Conservation (phyloP, 352 stramenopile genomes). For the Phytophthora colocasiae region DNA sequence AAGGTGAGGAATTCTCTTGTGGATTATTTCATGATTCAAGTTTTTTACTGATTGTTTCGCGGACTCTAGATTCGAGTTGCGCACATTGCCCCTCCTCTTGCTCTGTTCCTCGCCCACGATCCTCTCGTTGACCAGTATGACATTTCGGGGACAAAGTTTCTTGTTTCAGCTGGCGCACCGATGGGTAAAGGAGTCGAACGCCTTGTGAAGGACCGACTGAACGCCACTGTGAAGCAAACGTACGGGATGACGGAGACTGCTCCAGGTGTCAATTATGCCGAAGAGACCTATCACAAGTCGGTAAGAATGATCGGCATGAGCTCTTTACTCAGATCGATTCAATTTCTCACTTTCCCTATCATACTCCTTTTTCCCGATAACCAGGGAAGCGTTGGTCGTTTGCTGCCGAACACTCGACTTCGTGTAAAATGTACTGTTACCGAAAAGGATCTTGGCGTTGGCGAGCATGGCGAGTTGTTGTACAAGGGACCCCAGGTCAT, state of each 20-base stretch:
- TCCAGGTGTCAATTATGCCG: conserved; percentile 41
- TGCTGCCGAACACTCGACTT: conserved; percentile 69
- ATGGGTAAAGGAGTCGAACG: conserved; percentile 83
- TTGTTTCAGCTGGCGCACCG: conserved; percentile 88
- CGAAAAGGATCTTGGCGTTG: conserved; percentile 45
- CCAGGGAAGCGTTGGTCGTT: conserved; percentile 54
- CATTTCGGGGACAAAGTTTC: conserved; percentile 73
- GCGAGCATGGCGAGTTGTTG: conserved; percentile 79
- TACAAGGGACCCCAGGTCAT: conserved; percentile 94
- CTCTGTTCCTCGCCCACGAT: conserved; percentile 87
- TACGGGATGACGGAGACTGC: conserved; percentile 77
- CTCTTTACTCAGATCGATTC: not conserved
- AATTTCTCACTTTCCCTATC: not conserved
- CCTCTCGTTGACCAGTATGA: conserved; percentile 94
- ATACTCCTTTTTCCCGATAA: not conserved
- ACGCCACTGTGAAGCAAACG: conserved; percentile 50
- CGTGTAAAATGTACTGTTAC: conserved; percentile 57
- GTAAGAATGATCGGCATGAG: conserved; percentile 14
- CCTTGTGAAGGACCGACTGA: conserved; percentile 71
- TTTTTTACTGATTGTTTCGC: not conserved
- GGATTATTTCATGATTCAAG: not conserved
- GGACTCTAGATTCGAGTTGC: conserved; percentile 38
- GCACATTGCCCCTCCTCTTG: conserved; percentile 90
- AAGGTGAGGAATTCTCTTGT: conserved; percentile 34
- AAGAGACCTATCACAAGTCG: conserved; percentile 35